Percentiles rank a stretch among this genome's conserved stretches.
Conservation (phyloP, 306 rosid genomes). For the Prinsepia uniflora region DNA sequence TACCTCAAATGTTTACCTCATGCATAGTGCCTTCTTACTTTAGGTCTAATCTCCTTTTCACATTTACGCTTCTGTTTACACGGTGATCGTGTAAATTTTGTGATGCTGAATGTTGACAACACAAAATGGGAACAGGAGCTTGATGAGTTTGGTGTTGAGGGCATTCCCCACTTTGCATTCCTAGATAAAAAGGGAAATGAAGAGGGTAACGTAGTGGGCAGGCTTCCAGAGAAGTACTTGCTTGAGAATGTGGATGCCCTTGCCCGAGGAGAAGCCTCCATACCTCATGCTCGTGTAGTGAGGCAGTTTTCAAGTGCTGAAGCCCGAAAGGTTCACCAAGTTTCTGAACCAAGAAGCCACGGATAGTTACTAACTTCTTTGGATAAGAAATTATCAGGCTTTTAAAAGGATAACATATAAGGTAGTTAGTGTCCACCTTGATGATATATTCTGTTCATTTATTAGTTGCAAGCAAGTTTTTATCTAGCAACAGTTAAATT, state of each 20-base stretch:
- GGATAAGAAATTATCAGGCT: constrained; percentile 11
- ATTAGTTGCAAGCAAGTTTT: constrained; percentile 17
- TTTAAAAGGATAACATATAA: constrained; percentile 25
- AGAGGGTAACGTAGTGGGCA: constrained; percentile 89
- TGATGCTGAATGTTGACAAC: constrained; percentile 82
- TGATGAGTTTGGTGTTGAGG: constrained; percentile 97
- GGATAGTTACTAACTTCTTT: constrained; percentile 24
- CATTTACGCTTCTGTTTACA: neutral
- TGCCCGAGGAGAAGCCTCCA: constrained; percentile 61
- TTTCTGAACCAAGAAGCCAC: constrained; percentile 73
- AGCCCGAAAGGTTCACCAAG: constrained; percentile 82
- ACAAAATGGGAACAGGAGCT: constrained; percentile 99
- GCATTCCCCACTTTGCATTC: constrained; percentile 94
- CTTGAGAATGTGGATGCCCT: constrained; percentile 85
- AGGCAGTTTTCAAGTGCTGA: constrained; percentile 85
- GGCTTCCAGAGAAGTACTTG: constrained; percentile 73
- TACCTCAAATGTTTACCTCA: neutral
- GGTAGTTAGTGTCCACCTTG: constrained; percentile 18
- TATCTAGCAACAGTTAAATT: neutral
- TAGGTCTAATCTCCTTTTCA: neutral
- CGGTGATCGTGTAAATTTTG: constrained; percentile 70
- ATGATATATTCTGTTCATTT: constrained; percentile 8
- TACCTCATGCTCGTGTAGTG: constrained; percentile 85
- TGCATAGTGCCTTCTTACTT: neutral
- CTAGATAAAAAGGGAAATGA: constrained; percentile 87